Evolutionary conservation across 805 yeast genomes (phyloP), one percentile per base, ranked within the genome.

Genomic region (Barnettozyma botsteinii): DNA sequence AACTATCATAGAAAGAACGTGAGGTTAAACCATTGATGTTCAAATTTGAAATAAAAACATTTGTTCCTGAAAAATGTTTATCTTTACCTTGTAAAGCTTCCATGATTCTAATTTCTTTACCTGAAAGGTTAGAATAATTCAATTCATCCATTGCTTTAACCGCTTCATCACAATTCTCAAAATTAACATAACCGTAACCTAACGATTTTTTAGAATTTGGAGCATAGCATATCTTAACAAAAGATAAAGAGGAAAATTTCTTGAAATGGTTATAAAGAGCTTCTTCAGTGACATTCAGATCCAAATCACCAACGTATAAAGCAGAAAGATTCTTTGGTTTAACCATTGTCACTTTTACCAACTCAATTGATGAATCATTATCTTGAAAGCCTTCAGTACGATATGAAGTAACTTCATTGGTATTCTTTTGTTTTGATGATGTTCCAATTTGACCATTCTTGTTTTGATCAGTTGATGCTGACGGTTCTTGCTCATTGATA

Each of bases 181-280:
- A 81, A 41, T 83, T 81, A 15, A 82, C 78, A 55, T 82, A 84
- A 0, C 87, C 93, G 59, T 83, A 81, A 3, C 87, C 83, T 41
- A 85, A 61, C 1, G 88, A 75, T 35, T 68, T 61, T 19, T 72
- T 72, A n/a, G 74, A 64, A 24, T 64, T 61, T 20, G 75, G 70
- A 49, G 77, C 75, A 40, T 67, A 62, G 48, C 87, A 77, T 30
- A 84, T 66, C 53, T 80, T 81, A 23, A 78, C 76, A 4, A 84
- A 73, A 12, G 70, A 56, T 13, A 81, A 66, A 0, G 79, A 65
- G 9, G 72, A 67, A 43, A 45, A 70, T 13, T 49, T 49, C 1
- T 56, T 48, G 45, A 84, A 81, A 31, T 66, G 51, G 1, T 64
- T 59, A 41, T 56, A 66, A 31, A 83, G 60, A 19, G 56, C 48